These are phyloP conservation scores for Hanseniaspora uvarum DNA, from an alignment of 1,139 yeast species.

Conservation along the genomic window DNA sequence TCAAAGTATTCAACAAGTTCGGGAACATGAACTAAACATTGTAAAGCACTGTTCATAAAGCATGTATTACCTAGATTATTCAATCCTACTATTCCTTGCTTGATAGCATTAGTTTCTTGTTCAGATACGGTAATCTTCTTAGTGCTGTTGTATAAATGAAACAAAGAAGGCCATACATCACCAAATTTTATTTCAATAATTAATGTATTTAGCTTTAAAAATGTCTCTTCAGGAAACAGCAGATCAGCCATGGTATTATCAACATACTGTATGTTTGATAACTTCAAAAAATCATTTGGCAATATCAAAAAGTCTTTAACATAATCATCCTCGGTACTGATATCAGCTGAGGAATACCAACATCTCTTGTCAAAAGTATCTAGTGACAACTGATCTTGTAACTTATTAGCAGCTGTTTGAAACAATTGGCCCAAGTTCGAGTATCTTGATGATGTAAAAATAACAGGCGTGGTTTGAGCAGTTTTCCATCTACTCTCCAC, in stretches of 20 bases:
- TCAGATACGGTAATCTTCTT: constrained; percentile 20
- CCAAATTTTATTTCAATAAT: constrained; percentile 8
- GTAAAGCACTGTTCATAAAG: constrained; percentile 93
- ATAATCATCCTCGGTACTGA: neutral
- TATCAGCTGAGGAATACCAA: constrained; percentile 10
- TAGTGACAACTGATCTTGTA: neutral
- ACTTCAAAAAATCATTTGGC: constrained; percentile 14
- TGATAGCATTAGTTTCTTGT: constrained; percentile 15
- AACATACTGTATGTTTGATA: constrained; percentile 12
- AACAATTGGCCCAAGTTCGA: neutral
- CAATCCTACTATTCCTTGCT: constrained; percentile 53
- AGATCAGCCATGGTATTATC: constrained; percentile 12
- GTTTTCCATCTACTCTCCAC: constrained; percentile 12
- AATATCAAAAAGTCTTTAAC: constrained; percentile 12
- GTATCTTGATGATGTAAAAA: neutral
- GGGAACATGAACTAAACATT: constrained; percentile 79
- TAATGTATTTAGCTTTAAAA: constrained; percentile 4
- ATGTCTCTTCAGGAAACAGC: neutral
- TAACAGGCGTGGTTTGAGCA: neutral
- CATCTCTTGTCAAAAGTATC: constrained; percentile 13
- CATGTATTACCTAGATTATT: constrained; percentile 86
- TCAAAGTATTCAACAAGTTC: constrained; percentile 69
- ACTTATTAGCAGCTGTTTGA: constrained; percentile 10
- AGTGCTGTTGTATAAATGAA: constrained; percentile 3
- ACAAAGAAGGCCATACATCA: constrained; percentile 10